These are phyloP conservation scores for Chrysanthemum makinoi DNA, from an alignment of 129 eudicot species.

Conservation along the genomic window DNA sequence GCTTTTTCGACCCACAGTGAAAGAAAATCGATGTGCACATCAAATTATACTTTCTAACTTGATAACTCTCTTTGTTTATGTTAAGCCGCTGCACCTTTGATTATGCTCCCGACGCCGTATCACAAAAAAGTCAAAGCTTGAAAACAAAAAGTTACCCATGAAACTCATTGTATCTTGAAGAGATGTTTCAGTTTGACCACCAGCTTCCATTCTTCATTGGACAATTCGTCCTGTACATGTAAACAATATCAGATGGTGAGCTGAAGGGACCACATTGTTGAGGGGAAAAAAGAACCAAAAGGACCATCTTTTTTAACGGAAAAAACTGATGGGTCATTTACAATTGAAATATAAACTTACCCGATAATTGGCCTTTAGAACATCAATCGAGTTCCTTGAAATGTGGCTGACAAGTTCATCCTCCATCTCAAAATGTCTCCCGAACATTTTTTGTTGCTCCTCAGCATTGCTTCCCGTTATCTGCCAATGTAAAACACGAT, in stretches of 20 bases:
- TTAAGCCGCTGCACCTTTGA: constrained; percentile 6
- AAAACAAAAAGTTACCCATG: background rate
- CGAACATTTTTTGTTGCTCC: constrained; percentile 93
- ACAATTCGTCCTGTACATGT: constrained; percentile 59
- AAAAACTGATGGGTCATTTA: background rate
- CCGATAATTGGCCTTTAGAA: constrained; percentile 82
- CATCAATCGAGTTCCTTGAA: constrained; percentile 74
- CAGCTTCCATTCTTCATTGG: constrained; percentile 69
- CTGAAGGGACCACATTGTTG: too few species aligned
- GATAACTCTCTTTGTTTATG: constrained; percentile 6
- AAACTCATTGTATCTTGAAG: constrained; percentile 71
- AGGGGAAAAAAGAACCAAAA: too few species aligned
- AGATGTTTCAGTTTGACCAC: constrained; percentile 72
- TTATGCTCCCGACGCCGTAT: background rate
- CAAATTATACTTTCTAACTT: background rate
- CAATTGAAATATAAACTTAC: constrained; percentile 27
- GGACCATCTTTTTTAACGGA: too few species aligned
- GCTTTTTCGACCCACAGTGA: background rate
- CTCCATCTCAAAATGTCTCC: constrained; percentile 89
- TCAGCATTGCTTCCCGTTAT: constrained; percentile 80
- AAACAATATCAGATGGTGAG: background rate
- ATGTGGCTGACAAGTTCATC: constrained; percentile 95
- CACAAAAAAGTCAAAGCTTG: background rate
- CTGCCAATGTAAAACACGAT: constrained; percentile 27
- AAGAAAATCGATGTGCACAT: constrained; percentile 1